Conservation (phyloP, 2,329 filamentous ascomycete species). For the Fusarium miscanthi region DNA sequence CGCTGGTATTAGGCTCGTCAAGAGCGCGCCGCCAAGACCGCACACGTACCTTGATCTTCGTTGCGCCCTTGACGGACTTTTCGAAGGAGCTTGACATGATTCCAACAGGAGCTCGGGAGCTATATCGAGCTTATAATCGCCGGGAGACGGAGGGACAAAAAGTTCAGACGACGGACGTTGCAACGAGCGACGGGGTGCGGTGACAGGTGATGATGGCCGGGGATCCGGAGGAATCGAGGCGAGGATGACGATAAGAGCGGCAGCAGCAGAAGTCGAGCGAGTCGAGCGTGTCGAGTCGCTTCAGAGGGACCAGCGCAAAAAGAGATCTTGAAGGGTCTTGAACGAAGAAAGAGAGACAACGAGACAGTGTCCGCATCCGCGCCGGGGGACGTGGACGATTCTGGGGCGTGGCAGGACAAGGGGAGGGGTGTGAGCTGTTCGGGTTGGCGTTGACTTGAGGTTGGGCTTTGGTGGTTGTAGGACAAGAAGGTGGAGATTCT, state of each 20-base stretch:
- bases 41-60: slow-evolving; percentile 86
- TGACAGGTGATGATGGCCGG: slow-evolving; percentile 30
- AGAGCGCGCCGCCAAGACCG: neutral
- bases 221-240: slow-evolving; percentile 14
- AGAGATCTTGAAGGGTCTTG: slow-evolving; percentile 22
- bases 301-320: slow-evolving; percentile 43
- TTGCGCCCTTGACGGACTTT: slow-evolving; percentile 98
- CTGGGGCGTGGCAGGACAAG: slow-evolving; percentile 42
- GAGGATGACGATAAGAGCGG: slow-evolving; percentile 16
- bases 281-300: slow-evolving; percentile 14
- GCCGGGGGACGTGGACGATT: slow-evolving; percentile 43
- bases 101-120: slow-evolving; percentile 28
- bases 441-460: slow-evolving; percentile 28
- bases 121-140: slow-evolving; percentile 16
- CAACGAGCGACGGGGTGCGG: slow-evolving; percentile 35
- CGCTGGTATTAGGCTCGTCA: neutral
- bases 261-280: neutral
- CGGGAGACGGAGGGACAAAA: slow-evolving; percentile 17
- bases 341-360: slow-evolving; percentile 35
- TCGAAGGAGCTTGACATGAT: slow-evolving; percentile 90
- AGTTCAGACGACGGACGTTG: slow-evolving; percentile 29
- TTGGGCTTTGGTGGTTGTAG: slow-evolving; percentile 37
- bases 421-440: slow-evolving; percentile 39
- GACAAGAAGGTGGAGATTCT: slow-evolving; percentile 32
- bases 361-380: slow-evolving; percentile 41